Evolutionary conservation across 345 rosid species (phyloP).

Genomic region (Physaria fendleri): DNA sequence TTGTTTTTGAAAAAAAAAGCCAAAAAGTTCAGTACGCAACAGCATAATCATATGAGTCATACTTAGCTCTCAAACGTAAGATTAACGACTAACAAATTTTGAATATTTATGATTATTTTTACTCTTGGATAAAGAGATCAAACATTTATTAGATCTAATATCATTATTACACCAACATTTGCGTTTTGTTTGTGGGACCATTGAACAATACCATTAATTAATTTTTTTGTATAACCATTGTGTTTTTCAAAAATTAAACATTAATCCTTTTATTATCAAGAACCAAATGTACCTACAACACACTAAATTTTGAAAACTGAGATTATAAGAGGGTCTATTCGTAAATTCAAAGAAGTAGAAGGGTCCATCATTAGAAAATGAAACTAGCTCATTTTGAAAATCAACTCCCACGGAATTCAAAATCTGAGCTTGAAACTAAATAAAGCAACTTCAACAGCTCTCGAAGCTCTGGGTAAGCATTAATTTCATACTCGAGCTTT

Average conservation of each 20-base stretch:
- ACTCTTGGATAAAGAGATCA: background rate
- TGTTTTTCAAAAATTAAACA: background rate
- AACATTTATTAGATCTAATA: slow-evolving; percentile 1
- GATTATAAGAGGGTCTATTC: background rate
- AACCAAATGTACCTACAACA: no score
- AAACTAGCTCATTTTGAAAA: slow-evolving; percentile 20
- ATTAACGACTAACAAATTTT: slow-evolving; percentile 3
- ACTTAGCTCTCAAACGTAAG: background rate
- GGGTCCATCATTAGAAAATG: slow-evolving; percentile 5
- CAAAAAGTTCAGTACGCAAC: background rate
- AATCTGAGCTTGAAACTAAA: slow-evolving; percentile 7
- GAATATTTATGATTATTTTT: background rate
- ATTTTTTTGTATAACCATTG: background rate
- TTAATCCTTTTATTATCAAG: no score
- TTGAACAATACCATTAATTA: background rate
- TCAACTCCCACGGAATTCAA: slow-evolving; percentile 26
- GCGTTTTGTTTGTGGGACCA: background rate
- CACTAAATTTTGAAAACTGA: background rate
- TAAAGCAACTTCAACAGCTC: background rate
- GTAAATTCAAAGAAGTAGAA: slow-evolving; percentile 7
- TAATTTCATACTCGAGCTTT: slow-evolving; percentile 13
- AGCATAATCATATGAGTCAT: no score
- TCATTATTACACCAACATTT: background rate
- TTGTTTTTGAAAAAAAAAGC: background rate
- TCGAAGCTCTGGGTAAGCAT: background rate